Percentiles rank a stretch among this genome's conserved stretches.
phyloP scores from a whole-genome alignment of 1,139 yeast species.

The Maudiozyma humilis region DNA sequence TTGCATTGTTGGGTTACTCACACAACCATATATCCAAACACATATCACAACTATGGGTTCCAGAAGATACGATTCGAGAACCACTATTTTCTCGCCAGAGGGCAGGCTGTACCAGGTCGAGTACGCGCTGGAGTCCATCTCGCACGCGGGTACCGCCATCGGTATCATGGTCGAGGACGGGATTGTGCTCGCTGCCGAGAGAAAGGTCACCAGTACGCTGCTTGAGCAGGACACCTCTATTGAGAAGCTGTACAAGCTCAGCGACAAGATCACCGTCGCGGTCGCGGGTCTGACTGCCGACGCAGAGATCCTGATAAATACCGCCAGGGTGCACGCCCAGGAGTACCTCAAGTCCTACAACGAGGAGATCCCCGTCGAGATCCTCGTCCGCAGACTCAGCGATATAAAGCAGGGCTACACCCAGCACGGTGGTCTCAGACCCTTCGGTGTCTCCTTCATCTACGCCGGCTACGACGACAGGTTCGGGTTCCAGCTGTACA shows the following conservation, averaged over 20 bases:
- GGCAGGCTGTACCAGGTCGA: constrained; percentile 96
- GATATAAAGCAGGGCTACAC: constrained; percentile 97
- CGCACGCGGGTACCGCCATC: constrained; percentile 96
- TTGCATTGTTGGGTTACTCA: too few species aligned
- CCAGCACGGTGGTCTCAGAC: constrained; percentile 97
- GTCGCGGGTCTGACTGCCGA: constrained; percentile 99
- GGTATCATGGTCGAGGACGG: constrained; percentile 91
- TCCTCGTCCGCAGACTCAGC: constrained; percentile 79
- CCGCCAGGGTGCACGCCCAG: constrained; percentile 83
- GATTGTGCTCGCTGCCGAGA: constrained; percentile 91
- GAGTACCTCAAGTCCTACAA: constrained; percentile 74
- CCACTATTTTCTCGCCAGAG: constrained; percentile 97
- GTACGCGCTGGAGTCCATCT: constrained; percentile 94
- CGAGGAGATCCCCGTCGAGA: constrained; percentile 88
- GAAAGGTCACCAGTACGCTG: constrained; percentile 84
- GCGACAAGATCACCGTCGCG: constrained; percentile 80
- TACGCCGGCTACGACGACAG: constrained; percentile 94
- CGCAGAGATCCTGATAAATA: constrained; percentile 83
- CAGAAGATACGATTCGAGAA: constrained; percentile 91
- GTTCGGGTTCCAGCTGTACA: constrained; percentile 84
- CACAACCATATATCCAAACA: too few species aligned
- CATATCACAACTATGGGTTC: constrained; percentile 53
- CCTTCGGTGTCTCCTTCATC: constrained; percentile 93
- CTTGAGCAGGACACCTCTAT: constrained; percentile 91
- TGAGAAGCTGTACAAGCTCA: constrained; percentile 81